Percentiles rank a stretch among this genome's conserved stretches.
phyloP scores from a whole-genome alignment of 2,329 filamentous ascomycete genomes.

The Chalaropsis ovoidea region DNA sequence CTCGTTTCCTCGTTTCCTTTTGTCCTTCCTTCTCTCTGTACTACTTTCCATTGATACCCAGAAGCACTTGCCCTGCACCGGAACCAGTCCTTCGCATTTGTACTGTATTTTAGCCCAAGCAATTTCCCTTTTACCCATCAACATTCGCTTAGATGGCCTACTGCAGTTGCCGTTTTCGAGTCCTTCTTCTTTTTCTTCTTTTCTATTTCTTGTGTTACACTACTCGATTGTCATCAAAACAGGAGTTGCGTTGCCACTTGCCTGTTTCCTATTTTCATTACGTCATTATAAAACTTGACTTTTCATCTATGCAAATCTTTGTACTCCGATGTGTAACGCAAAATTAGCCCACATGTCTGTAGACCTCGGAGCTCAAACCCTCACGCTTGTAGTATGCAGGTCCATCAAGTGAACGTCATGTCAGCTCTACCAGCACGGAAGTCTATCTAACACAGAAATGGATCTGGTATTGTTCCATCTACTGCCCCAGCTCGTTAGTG shows the following conservation, averaged over 20 bases:
- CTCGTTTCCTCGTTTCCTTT: background rate
- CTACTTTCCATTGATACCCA: conserved; percentile 7
- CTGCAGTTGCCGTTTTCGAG: background rate
- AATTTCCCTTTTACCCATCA: background rate
- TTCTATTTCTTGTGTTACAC: background rate
- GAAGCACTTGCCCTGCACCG: background rate
- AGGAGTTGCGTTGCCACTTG: background rate
- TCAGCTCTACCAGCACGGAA: background rate
- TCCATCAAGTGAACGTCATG: background rate
- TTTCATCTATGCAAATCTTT: background rate
- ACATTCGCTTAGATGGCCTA: background rate
- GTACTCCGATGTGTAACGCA: background rate
- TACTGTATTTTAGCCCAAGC: conserved; percentile 6
- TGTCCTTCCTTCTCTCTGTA: background rate
- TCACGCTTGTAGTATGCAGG: background rate
- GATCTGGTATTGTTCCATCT: background rate
- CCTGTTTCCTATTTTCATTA: background rate
- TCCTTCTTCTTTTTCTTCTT: background rate
- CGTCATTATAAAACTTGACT: background rate
- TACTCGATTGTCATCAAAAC: background rate
- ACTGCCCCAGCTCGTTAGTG: conserved; percentile 47
- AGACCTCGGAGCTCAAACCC: background rate
- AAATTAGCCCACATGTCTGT: background rate
- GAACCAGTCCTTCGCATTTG: conserved; percentile 13
- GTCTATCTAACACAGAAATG: background rate